phyloP scores from a whole-genome alignment of 2,329 filamentous ascomycete species.

The Colletotrichum caudatum region DNA sequence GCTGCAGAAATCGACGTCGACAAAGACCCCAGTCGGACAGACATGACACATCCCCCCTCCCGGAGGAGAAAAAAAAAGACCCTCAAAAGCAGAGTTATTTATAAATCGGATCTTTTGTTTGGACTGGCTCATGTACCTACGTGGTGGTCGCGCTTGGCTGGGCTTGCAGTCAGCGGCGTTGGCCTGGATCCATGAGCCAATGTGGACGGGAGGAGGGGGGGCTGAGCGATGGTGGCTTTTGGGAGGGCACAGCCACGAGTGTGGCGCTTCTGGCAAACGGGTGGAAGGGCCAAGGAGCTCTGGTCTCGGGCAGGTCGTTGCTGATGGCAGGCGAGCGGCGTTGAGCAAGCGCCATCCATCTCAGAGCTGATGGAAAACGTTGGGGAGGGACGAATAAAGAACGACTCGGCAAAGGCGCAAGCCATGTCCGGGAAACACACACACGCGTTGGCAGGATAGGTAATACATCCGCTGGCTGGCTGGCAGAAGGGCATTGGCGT shows the following conservation, averaged over 20 bases:
- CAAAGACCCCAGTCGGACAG: background rate
- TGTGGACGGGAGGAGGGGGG: background rate
- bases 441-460: background rate
- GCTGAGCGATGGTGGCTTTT: background rate
- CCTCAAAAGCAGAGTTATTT: slow-evolving; percentile 12
- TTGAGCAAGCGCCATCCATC: background rate
- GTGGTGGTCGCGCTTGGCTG: slow-evolving; percentile 2
- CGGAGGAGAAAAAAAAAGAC: too few relatives aligned
- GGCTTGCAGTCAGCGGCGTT: slow-evolving; percentile 13
- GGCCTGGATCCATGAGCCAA: background rate
- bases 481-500: background rate
- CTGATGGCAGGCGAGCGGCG: background rate
- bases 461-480: background rate
- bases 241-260: slow-evolving; percentile 15
- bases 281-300: background rate
- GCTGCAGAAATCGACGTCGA: background rate
- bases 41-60: background rate
- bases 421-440: slow-evolving; percentile 1
- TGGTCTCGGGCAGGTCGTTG: too few relatives aligned
- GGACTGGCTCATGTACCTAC: background rate
- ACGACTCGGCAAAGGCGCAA: background rate
- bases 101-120: background rate
- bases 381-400: background rate
- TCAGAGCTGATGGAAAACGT: background rate
- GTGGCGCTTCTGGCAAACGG: slow-evolving; percentile 17